Conservation (phyloP, 306 rosid species). For the Hylodesmum podocarpum region DNA sequence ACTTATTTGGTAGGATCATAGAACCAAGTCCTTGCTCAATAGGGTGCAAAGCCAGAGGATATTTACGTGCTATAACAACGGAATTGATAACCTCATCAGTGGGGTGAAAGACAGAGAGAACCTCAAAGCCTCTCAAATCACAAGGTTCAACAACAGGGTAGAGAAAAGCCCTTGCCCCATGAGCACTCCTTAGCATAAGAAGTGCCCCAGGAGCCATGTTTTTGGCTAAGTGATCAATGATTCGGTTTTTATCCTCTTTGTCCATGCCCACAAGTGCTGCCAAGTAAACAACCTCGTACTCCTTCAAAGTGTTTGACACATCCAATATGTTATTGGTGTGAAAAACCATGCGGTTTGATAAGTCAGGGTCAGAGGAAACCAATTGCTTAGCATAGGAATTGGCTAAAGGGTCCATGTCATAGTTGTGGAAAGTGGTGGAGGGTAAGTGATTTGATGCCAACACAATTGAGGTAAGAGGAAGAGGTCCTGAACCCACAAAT, state of each 20-base stretch:
- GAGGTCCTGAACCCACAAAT: constrained; percentile 92
- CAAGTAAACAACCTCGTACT: constrained; percentile 71
- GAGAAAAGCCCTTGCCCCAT: constrained; percentile 86
- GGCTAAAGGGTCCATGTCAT: constrained; percentile 66
- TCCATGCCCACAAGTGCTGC: constrained; percentile 94
- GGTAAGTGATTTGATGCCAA: constrained; percentile 70
- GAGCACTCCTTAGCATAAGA: constrained; percentile 84
- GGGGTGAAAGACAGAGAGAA: constrained; percentile 78
- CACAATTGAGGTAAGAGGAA: constrained; percentile 80
- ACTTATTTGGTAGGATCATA: constrained; percentile 53
- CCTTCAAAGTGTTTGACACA: constrained; percentile 44
- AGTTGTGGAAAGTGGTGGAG: constrained; percentile 65
- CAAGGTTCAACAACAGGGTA: constrained; percentile 77
- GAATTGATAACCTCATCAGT: constrained; percentile 82
- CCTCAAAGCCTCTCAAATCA: constrained; percentile 71
- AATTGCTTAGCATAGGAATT: constrained; percentile 58
- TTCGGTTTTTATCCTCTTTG: constrained; percentile 51
- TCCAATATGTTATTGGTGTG: constrained; percentile 66
- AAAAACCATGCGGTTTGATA: constrained; percentile 65
- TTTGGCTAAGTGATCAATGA: constrained; percentile 60
- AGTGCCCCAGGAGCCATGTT: constrained; percentile 71
- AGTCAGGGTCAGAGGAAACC: constrained; percentile 55
- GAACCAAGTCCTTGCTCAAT: constrained; percentile 40
- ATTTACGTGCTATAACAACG: constrained; percentile 63
- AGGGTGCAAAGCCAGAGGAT: constrained; percentile 19